A percentile compares a stretch with the other conserved stretches of the same genome.
Conservation (phyloP, 371 early-diverging fungal species). For the Blastocladiella emersonii region DNA sequence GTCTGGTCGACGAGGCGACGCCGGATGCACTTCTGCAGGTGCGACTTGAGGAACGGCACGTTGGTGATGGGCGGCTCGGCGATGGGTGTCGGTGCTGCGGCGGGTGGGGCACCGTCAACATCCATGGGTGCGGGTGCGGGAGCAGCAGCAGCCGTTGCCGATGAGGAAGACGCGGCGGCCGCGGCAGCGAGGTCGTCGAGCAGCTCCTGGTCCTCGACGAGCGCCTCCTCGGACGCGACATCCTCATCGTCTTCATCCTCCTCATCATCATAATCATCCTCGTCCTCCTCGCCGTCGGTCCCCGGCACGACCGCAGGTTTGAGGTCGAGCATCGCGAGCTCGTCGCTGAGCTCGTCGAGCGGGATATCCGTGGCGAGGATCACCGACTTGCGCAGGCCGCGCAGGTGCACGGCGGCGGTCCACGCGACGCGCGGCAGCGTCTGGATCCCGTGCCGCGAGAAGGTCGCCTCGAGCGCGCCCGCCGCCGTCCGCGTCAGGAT, state of each 20-base stretch:
- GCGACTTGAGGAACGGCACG: constrained; percentile 1
- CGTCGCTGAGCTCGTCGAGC: not conserved
- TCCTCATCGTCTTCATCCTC: not conserved
- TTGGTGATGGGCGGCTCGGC: not conserved
- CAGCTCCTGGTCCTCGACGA: not conserved
- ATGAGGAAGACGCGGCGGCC: too few species aligned
- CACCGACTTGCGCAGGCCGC: not conserved
- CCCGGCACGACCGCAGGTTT: not conserved
- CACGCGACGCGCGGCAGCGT: not conserved
- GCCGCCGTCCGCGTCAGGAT: not conserved
- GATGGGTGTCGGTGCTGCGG: too few species aligned
- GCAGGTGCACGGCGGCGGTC: not conserved
- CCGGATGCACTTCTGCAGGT: constrained; percentile 5
- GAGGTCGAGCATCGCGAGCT: too few species aligned
- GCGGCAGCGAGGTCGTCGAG: not conserved
- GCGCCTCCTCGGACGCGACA: not conserved
- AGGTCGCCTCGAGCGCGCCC: not conserved
- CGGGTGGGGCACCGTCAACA: too few species aligned
- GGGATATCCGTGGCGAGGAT: not conserved
- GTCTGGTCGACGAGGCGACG: constrained; percentile 1
- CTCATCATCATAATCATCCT: not conserved
- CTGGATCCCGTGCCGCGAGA: not conserved
- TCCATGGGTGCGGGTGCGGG: too few species aligned
- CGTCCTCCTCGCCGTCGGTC: not conserved
- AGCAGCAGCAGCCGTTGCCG: too few species aligned